These are phyloP conservation scores for Pythium aristosporum DNA, from an alignment of 352 stramenopile genomes.

Conservation along the genomic window DNA sequence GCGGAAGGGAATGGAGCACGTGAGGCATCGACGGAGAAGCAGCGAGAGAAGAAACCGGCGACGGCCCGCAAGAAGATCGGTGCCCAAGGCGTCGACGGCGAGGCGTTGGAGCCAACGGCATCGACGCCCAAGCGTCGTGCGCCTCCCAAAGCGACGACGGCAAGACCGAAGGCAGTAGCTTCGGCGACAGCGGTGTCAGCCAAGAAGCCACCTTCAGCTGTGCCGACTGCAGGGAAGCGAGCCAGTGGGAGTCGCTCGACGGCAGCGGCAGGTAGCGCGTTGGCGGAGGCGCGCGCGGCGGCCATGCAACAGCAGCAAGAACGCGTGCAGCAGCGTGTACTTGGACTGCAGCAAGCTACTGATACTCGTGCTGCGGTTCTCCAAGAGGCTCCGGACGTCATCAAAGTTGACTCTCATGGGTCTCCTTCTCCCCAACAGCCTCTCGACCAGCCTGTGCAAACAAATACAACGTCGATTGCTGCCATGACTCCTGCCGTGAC, in stretches of 20 bases:
- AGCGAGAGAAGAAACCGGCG: not conserved
- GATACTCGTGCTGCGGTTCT: not conserved
- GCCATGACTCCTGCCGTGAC: not conserved
- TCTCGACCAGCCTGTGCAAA: not conserved
- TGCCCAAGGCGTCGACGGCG: not conserved
- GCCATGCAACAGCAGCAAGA: slow-evolving; percentile 51
- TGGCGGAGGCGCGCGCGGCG: slow-evolving; percentile 45
- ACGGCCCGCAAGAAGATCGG: slow-evolving; percentile 4
- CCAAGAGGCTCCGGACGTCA: not conserved
- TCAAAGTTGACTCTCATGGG: not conserved
- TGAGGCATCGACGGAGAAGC: not conserved
- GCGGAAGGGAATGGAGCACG: not conserved
- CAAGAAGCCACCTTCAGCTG: not conserved
- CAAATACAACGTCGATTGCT: too few relatives aligned
- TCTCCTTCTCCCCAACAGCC: not conserved
- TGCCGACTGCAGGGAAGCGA: slow-evolving; percentile 2
- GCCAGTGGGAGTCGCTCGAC: slow-evolving; percentile 11
- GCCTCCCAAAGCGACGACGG: not conserved
- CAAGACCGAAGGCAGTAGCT: not conserved
- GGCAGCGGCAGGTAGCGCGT: slow-evolving; percentile 14
- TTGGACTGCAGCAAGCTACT: slow-evolving; percentile 35
- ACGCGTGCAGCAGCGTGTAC: slow-evolving; percentile 48
- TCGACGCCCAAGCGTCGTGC: slow-evolving; percentile 12
- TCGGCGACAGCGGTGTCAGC: not conserved
- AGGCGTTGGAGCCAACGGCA: not conserved